Conservation (phyloP, 805 yeast species). For the Pichia gijzeniarum region DNA sequence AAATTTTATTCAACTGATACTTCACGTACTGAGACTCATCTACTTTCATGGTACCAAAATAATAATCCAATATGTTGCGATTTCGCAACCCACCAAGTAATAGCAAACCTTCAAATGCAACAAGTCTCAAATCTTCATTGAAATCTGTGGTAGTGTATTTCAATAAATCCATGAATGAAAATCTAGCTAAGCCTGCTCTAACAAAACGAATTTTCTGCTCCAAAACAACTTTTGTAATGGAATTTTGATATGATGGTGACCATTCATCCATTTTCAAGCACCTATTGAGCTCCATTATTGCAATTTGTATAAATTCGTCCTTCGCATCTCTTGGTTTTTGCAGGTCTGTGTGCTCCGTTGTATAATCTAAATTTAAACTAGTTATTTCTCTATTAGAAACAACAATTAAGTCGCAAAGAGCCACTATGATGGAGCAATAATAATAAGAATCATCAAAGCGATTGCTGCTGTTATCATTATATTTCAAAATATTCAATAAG, state of each 20-base stretch:
- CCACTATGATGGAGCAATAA: conserved; percentile 47
- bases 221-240: conserved; percentile 51
- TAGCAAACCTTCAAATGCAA: conserved; percentile 66
- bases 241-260: conserved; percentile 66
- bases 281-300: conserved; percentile 64
- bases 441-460: conserved; percentile 69
- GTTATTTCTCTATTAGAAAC: conserved; percentile 22
- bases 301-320: conserved; percentile 37
- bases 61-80: conserved; percentile 50
- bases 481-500: conserved; percentile 64
- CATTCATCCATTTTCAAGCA: conserved; percentile 76
- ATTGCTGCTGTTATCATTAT: conserved; percentile 81
- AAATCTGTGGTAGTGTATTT: conserved; percentile 43
- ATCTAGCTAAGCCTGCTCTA: conserved; percentile 42
- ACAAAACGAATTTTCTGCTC: conserved; percentile 55
- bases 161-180: conserved; percentile 50
- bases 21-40: conserved; percentile 52
- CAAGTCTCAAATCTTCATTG: conserved; percentile 48
- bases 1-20: conserved; percentile 38
- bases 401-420: conserved; percentile 37
- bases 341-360: neutral
- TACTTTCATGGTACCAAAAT: conserved; percentile 49
- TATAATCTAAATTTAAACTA: conserved; percentile 19
- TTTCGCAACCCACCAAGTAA: conserved; percentile 74
- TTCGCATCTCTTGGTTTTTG: conserved; percentile 23